Conservation (phyloP, 352 stramenopile species). For the Phytophthora capsici region DNA sequence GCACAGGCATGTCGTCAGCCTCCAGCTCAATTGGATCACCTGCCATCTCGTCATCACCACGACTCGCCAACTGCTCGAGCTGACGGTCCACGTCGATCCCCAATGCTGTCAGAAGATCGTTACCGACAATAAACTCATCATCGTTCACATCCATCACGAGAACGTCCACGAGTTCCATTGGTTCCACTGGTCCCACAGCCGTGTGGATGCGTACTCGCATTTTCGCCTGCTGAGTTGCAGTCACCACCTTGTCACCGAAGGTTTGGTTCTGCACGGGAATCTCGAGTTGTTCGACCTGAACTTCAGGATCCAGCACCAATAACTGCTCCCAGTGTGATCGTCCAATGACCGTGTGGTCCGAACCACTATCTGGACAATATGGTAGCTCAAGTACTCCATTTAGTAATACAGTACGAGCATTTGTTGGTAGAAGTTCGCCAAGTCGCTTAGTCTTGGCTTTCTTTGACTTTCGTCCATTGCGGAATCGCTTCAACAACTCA, state of each 20-base stretch:
- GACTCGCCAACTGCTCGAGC: conserved; percentile 11
- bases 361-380: conserved; percentile 22
- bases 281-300: neutral
- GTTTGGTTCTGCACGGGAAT: conserved; percentile 2
- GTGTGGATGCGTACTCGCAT: conserved; percentile 14
- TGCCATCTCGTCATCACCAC: neutral
- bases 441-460: neutral
- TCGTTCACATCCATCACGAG: conserved; percentile 3
- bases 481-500: neutral
- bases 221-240: conserved; percentile 3
- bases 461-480: neutral
- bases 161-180: neutral
- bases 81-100: conserved; percentile 23
- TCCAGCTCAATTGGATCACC: neutral
- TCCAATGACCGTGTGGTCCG: conserved; percentile 10
- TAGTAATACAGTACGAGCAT: neutral
- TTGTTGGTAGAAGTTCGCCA: neutral
- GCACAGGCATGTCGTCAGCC: neutral
- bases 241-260: conserved; percentile 3
- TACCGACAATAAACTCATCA: conserved; percentile 22
- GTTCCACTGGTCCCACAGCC: conserved; percentile 3
- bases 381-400: conserved; percentile 12
- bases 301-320: neutral
- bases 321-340: conserved; percentile 13
- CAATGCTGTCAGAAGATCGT: conserved; percentile 9